These are phyloP conservation scores for Pneumocystis carinii DNA, from an alignment of 1,139 yeast genomes.

Conservation along the genomic window DNA sequence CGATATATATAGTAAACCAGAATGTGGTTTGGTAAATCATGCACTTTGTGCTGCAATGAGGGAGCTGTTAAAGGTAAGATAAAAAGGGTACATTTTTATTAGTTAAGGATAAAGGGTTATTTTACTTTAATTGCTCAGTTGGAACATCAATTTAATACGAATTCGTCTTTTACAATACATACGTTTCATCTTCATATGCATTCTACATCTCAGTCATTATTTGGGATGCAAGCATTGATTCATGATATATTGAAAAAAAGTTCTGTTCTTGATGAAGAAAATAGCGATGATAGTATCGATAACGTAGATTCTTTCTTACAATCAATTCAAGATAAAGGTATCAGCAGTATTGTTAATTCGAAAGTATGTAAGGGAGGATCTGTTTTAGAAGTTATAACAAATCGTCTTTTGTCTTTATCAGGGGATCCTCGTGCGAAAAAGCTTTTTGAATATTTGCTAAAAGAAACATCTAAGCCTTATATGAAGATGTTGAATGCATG, in stretches of 20 bases:
- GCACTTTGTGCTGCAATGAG: conserved; percentile 50
- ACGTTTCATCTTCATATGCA: conserved; percentile 32
- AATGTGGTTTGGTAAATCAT: conserved; percentile 61
- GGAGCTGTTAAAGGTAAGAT: conserved; percentile 27
- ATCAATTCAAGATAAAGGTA: conserved; percentile 17
- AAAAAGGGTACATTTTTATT: background rate
- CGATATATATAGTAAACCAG: conserved; percentile 38
- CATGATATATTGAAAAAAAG: conserved; percentile 20
- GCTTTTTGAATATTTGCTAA: conserved; percentile 40
- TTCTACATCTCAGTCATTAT: conserved; percentile 29
- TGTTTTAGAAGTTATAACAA: conserved; percentile 47
- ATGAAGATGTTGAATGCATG: conserved; percentile 57
- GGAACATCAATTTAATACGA: conserved; percentile 39
- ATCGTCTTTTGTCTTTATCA: conserved; percentile 38
- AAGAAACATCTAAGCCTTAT: conserved; percentile 49
- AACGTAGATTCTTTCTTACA: conserved; percentile 21
- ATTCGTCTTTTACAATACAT: conserved; percentile 34
- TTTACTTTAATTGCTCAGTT: conserved; percentile 33
- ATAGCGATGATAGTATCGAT: conserved; percentile 19
- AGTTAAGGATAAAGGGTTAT: conserved; percentile 28
- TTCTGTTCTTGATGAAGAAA: conserved; percentile 14
- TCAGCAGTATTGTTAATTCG: conserved; percentile 16
- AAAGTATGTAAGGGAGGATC: conserved; percentile 19
- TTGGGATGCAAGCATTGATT: conserved; percentile 45
- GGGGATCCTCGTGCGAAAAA: conserved; percentile 51